These are phyloP conservation scores for Chlamydomonas sp. DNA, from an alignment of 139 green algal species.

Conservation along the genomic window DNA sequence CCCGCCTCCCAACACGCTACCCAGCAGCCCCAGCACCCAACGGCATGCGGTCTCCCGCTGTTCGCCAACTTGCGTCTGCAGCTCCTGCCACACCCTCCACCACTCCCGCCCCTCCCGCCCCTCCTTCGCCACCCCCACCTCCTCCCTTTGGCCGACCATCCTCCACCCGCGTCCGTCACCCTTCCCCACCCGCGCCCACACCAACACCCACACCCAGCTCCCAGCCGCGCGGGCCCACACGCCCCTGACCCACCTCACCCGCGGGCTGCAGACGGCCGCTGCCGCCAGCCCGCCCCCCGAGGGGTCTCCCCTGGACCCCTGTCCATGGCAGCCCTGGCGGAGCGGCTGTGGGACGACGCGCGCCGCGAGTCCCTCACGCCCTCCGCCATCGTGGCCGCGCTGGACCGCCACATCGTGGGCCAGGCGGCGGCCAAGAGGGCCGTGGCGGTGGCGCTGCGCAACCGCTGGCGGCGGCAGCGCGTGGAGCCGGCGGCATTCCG, in stretches of 20 bases:
- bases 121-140: no score
- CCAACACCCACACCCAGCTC: not conserved
- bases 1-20: no score
- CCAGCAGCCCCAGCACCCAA: no score
- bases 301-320: not conserved
- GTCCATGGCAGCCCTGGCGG: constrained; percentile 9
- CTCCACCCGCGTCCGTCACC: no score
- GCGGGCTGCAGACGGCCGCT: not conserved
- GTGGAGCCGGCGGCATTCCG: constrained; percentile 61
- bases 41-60: no score
- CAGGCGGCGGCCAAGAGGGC: constrained; percentile 89
- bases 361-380: constrained; percentile 39
- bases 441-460: constrained; percentile 93
- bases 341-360: constrained; percentile 12
- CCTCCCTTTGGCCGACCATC: no score
- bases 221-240: not conserved
- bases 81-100: no score
- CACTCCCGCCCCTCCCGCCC: no score
- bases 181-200: no score
- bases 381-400: constrained; percentile 44
- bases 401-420: constrained; percentile 93
- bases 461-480: constrained; percentile 90
- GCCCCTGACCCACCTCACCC: not conserved
- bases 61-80: no score
- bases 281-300: constrained; percentile 5